phyloP scores from a whole-genome alignment of 192 early-diverging fungal genomes.

The Coemansia sp. region DNA sequence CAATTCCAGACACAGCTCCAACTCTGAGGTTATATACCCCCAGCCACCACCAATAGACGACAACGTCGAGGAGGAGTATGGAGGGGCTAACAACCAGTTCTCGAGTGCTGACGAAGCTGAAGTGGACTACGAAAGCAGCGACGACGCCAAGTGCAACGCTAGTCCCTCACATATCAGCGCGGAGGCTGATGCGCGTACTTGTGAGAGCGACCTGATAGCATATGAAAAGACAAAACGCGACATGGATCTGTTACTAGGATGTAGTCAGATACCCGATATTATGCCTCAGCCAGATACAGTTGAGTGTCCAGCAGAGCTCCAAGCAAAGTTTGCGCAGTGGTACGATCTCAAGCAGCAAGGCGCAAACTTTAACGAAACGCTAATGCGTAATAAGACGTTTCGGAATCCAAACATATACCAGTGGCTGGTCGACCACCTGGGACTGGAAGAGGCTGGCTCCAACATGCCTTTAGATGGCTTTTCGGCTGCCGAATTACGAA shows the following conservation, averaged over 20 bases:
- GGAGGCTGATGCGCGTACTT: not conserved
- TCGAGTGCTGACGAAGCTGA: constrained; percentile 1
- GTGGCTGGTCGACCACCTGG: constrained; percentile 82
- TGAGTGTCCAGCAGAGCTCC: constrained; percentile 64
- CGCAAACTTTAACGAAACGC: constrained; percentile 77
- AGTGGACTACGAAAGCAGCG: not conserved
- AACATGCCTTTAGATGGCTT: constrained; percentile 74
- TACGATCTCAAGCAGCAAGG: constrained; percentile 67
- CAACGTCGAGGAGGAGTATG: constrained; percentile 1
- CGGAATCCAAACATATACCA: constrained; percentile 90
- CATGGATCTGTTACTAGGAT: constrained; percentile 38
- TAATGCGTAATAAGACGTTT: constrained; percentile 85
- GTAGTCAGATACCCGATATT: constrained; percentile 30
- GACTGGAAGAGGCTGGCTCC: constrained; percentile 80
- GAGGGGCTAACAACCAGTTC: not conserved
- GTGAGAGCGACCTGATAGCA: not conserved
- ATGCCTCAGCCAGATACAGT: not conserved
- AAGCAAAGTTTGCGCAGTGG: constrained; percentile 81
- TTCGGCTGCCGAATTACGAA: constrained; percentile 58
- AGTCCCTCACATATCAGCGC: not conserved
- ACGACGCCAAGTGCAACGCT: not conserved
- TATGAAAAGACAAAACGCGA: constrained; percentile 28
- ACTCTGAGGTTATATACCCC: not conserved
- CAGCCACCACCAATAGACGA: not conserved
- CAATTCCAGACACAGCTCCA: constrained; percentile 6